Conservation (phyloP, 2,329 filamentous ascomycete species). For the Zymoseptoria brevis region DNA sequence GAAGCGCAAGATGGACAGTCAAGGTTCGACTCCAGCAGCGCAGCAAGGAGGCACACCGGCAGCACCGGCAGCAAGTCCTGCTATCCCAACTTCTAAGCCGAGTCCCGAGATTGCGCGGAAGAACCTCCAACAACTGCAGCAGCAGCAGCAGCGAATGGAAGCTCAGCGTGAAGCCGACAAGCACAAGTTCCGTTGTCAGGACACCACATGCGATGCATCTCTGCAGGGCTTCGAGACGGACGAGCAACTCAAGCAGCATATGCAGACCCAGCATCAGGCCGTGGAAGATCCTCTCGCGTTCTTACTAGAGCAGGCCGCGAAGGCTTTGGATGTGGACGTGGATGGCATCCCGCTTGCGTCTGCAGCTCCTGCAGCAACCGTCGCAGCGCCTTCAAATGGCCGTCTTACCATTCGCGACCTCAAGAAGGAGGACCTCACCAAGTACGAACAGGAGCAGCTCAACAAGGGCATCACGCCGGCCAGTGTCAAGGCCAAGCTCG, state of each 20-base stretch:
- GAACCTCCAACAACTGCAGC: conserved; percentile 25
- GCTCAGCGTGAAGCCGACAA: conserved; percentile 35
- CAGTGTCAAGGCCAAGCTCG: conserved; percentile 10
- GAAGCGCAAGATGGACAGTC: conserved; percentile 44
- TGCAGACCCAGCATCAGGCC: conserved; percentile 45
- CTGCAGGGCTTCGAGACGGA: conserved; percentile 46
- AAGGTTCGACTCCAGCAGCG: conserved; percentile 34
- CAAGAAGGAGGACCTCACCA: conserved; percentile 11
- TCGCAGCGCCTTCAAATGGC: background rate
- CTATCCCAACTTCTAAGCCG: conserved; percentile 27
- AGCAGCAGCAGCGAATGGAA: conserved; percentile 32
- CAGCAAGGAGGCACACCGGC: conserved; percentile 29
- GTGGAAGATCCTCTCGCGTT: conserved; percentile 51
- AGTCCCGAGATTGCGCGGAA: conserved; percentile 42
- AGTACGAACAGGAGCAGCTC: conserved; percentile 6
- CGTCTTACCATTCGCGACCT: conserved; percentile 13
- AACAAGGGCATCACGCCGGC: conserved; percentile 7
- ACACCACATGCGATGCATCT: conserved; percentile 44
- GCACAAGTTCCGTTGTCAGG: conserved; percentile 47
- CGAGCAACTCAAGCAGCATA: conserved; percentile 43
- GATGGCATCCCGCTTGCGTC: conserved; percentile 30
- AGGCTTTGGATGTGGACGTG: conserved; percentile 41
- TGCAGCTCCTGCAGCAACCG: background rate
- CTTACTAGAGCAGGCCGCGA: conserved; percentile 45
- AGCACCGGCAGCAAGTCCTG: conserved; percentile 32